Evolutionary conservation across 2,329 filamentous ascomycete genomes (phyloP).

Genomic region (Parastagonospora nodorum): DNA sequence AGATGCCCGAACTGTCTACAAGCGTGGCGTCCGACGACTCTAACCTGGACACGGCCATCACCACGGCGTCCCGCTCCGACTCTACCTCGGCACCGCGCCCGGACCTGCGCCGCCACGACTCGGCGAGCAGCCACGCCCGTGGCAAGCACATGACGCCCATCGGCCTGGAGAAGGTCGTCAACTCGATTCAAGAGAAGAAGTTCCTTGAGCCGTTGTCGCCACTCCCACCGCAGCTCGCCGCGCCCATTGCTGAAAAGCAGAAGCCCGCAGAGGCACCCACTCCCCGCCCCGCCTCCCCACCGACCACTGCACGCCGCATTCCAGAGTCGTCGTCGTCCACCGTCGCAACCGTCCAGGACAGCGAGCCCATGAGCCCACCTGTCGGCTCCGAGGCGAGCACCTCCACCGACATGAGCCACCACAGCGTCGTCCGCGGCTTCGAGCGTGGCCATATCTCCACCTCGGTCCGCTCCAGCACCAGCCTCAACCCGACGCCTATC

Average conservation of each 20-base stretch:
- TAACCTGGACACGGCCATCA: slow-evolving; percentile 42
- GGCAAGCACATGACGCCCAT: slow-evolving; percentile 90
- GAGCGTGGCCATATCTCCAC: slow-evolving; percentile 75
- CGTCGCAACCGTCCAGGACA: slow-evolving; percentile 51
- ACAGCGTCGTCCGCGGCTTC: slow-evolving; percentile 84
- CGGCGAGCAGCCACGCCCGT: slow-evolving; percentile 70
- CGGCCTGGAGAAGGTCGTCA: slow-evolving; percentile 91
- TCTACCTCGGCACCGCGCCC: slow-evolving; percentile 62
- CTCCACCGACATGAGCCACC: slow-evolving; percentile 63
- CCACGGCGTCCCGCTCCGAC: slow-evolving; percentile 54
- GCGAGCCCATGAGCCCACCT: slow-evolving; percentile 48
- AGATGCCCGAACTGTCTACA: slow-evolving; percentile 53
- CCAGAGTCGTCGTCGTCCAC: slow-evolving; percentile 66
- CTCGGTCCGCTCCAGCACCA: slow-evolving; percentile 67
- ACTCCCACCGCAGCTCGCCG: slow-evolving; percentile 48
- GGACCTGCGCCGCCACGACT: slow-evolving; percentile 72
- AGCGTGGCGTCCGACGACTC: slow-evolving; percentile 54
- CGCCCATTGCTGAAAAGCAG: slow-evolving; percentile 12
- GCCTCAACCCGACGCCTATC: slow-evolving; percentile 64
- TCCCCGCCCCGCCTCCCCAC: slow-evolving; percentile 49
- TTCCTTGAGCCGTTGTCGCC: slow-evolving; percentile 64
- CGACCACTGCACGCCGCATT: slow-evolving; percentile 53
- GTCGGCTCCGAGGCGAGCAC: slow-evolving; percentile 66
- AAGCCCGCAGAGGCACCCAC: slow-evolving; percentile 32
- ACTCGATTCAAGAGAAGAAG: slow-evolving; percentile 85